Evolutionary conservation across 148 eudicot species (phyloP), one percentile per base, ranked within the genome.

Genomic region (Talinum fruticosum): DNA sequence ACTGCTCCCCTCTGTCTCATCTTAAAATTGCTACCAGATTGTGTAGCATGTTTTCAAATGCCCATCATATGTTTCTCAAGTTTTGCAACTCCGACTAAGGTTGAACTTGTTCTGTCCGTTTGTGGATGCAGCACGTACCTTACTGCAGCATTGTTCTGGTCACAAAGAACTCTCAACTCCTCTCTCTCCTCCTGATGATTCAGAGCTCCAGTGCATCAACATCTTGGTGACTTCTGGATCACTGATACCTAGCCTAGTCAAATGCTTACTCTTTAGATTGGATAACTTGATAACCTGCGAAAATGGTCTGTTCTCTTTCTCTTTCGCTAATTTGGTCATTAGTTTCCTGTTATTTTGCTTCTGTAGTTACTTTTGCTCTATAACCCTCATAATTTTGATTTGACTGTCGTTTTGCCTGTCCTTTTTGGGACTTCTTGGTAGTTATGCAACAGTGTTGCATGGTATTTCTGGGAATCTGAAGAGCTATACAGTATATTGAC

Each of bases 141-240:
- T 96, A 80, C 84, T 95, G 79, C 93, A 88, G 80, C 88, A 87
- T 71, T 95, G 99, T 84, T 86, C 91, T 24, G 85, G 83, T 32
- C 79, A 78, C 36, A 82, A 71, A 66, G 85, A 77, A 77, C 81
- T 73, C 33, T 65, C 64, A 35, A 54, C 79, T 29, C 69, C 81
- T 30, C 33, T 26, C 76, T 23, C 14, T 68, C 83, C 83, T 77
- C 79, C 73, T 73, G 80, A 36, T 35, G 74, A 47, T 67, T 57
- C 83, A 23, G 81, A 82, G 14, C 35, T 71, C 78, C 84, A 81
- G 76, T 83, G 89, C 80, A 73, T 92, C 59, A 90, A 90, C 79
- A 75, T 91, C 37, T 79, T 93, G 68, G 97, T 93, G 82, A 95
- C 97, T 71, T 89, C 97, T 65, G 99, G 99, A 53, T 86, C 97